A percentile compares a stretch with the other conserved stretches of the same genome.
phyloP scores from a whole-genome alignment of 225 moss, liverwort and hornwort genomes.

The Takakia lepidozioides region DNA sequence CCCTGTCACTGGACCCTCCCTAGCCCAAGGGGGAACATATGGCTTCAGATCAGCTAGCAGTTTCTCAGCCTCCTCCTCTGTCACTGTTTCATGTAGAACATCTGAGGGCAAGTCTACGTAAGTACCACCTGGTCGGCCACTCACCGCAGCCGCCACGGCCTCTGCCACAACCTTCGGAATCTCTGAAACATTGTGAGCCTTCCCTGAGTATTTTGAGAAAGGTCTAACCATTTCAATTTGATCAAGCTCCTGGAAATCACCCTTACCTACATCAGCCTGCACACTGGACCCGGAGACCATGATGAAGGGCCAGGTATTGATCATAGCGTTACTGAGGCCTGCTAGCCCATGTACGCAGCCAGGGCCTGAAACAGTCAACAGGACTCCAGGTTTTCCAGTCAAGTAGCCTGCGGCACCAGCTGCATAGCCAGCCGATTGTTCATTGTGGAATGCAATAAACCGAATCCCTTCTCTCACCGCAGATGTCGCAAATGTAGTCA shows the following conservation, averaged over 20 bases:
- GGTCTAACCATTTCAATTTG: conserved; percentile 85
- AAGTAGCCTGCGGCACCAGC: conserved; percentile 87
- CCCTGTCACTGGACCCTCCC: conserved; percentile 21
- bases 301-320: conserved; percentile 92
- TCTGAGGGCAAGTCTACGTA: conserved; percentile 90
- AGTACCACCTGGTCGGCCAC: conserved; percentile 72
- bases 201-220: conserved; percentile 76
- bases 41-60: conserved; percentile 41
- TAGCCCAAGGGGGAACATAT: conserved; percentile 50
- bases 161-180: conserved; percentile 68
- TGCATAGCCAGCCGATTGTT: conserved; percentile 96
- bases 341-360: conserved; percentile 97
- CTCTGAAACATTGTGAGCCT: conserved; percentile 65
- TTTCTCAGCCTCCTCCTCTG: conserved; percentile 46
- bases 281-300: conserved; percentile 93
- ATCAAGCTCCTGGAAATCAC: conserved; percentile 95
- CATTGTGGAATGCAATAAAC: conserved; percentile 98
- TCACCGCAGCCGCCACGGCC: conserved; percentile 51
- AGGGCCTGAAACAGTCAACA: conserved; percentile 90
- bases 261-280: conserved; percentile 86
- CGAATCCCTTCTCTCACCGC: conserved; percentile 86
- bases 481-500: conserved; percentile 70
- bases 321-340: conserved; percentile 88
- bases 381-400: conserved; percentile 89
- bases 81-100: conserved; percentile 79